Evolutionary conservation across 148 eudicot genomes (phyloP).

Genomic region (Camellia granthamiana): DNA sequence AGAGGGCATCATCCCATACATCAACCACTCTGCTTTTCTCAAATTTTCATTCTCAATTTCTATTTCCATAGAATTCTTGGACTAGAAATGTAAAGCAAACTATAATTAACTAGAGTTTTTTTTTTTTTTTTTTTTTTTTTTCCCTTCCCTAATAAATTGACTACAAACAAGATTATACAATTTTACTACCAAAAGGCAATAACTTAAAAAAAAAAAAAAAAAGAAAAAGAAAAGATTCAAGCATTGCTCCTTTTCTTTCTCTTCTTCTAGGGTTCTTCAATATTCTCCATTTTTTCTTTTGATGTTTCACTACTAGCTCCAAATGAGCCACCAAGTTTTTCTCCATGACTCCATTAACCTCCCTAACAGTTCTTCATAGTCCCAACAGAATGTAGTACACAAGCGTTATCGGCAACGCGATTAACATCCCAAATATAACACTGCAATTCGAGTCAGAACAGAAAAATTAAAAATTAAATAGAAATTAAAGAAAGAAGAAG

Average conservation of each 20-base stretch:
- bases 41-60: neutral
- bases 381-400: slow-evolving; percentile 83
- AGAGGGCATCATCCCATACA: slow-evolving; percentile 2
- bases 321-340: neutral
- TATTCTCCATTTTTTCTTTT: neutral
- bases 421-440: slow-evolving; percentile 87
- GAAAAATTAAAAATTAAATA: neutral
- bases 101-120: slow-evolving; percentile 4
- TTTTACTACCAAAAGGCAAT: slow-evolving; percentile 12
- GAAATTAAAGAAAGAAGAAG: neutral
- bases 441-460: slow-evolving; percentile 31
- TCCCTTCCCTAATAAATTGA: neutral
- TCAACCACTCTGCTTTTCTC: neutral
- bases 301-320: neutral
- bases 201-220: neutral
- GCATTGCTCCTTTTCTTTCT: neutral
- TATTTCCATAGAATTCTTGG: neutral
- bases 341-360: neutral
- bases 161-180: slow-evolving; percentile 23
- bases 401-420: slow-evolving; percentile 80
- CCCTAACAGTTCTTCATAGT: slow-evolving; percentile 29
- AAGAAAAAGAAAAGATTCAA: neutral
- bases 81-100: neutral
- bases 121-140: neutral
- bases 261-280: slow-evolving; percentile 5